These are phyloP conservation scores for Rhizopus arrhizus DNA, from an alignment of 371 early-diverging fungal genomes.

Conservation along the genomic window DNA sequence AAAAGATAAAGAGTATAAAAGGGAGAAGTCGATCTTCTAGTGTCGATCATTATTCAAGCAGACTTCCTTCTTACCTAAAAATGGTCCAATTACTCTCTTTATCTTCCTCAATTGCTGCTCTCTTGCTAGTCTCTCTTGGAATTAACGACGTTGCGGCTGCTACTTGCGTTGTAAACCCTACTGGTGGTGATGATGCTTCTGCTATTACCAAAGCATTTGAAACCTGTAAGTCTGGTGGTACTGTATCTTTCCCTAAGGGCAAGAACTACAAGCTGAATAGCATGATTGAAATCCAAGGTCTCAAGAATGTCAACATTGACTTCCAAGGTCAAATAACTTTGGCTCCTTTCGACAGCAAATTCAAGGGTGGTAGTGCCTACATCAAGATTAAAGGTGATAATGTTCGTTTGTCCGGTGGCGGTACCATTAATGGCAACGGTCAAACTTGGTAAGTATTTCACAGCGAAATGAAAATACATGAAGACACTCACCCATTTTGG, in stretches of 20 bases:
- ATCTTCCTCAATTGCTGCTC: background rate
- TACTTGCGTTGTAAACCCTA: conserved; percentile 27
- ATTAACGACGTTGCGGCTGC: conserved; percentile 9
- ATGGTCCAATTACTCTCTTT: conserved; percentile 3
- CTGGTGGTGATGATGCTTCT: conserved; percentile 28
- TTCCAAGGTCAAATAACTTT: conserved; percentile 34
- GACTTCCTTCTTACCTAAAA: background rate
- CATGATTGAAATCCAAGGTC: conserved; percentile 22
- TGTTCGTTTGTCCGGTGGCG: conserved; percentile 30
- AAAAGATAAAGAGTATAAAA: no score
- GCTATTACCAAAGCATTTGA: conserved; percentile 34
- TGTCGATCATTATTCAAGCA: no score
- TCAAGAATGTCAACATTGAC: conserved; percentile 33
- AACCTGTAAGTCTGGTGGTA: conserved; percentile 37
- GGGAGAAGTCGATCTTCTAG: no score
- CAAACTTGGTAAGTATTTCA: conserved; percentile 35
- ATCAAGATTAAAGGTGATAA: conserved; percentile 32
- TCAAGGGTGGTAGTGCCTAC: conserved; percentile 29
- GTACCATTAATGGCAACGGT: conserved; percentile 33
- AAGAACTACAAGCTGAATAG: conserved; percentile 30
- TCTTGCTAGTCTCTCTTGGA: background rate
- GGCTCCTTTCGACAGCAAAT: conserved; percentile 29
- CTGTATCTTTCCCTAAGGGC: conserved; percentile 33
- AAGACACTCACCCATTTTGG: no score
- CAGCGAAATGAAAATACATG: no score